These are phyloP conservation scores for Alternaria novae-zelandiae DNA, from an alignment of 2,329 filamentous ascomycete species.

Conservation along the genomic window DNA sequence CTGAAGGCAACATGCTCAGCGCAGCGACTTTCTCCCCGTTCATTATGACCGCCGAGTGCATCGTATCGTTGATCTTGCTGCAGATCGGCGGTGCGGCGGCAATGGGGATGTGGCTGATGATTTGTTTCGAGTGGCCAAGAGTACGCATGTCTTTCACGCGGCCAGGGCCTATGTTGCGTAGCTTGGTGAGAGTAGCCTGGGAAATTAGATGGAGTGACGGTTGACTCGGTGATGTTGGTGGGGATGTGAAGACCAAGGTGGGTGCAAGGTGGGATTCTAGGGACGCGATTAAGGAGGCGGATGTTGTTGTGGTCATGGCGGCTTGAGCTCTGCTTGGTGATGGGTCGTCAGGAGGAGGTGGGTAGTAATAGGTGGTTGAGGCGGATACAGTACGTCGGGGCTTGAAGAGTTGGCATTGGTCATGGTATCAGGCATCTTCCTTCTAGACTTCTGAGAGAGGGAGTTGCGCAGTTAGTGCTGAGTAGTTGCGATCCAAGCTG, in stretches of 20 bases:
- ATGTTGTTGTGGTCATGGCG: conserved; percentile 2
- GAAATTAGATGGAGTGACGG: conserved; percentile 28
- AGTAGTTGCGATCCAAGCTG: neutral
- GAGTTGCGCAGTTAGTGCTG: neutral
- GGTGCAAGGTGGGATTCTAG: conserved; percentile 35
- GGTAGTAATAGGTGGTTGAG: neutral
- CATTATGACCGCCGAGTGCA: conserved; percentile 23
- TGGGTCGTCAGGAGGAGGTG: neutral
- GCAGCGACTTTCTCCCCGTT: conserved; percentile 50
- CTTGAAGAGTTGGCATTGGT: neutral
- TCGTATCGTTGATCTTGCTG: conserved; percentile 31
- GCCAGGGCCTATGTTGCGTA: conserved; percentile 27
- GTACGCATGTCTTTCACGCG: conserved; percentile 34
- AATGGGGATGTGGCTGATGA: conserved; percentile 38
- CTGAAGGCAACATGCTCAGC: conserved; percentile 51
- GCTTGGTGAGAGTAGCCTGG: conserved; percentile 24
- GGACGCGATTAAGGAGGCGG: conserved; percentile 28
- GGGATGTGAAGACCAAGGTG: conserved; percentile 8
- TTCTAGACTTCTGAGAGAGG: neutral
- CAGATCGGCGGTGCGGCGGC: conserved; percentile 20
- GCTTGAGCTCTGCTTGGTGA: neutral
- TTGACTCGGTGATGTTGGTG: conserved; percentile 6
- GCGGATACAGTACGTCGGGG: neutral
- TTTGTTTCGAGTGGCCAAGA: conserved; percentile 28
- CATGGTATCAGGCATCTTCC: neutral